Evolutionary conservation across 306 rosid species (phyloP).

Genomic region (Lathyrus aphaca): DNA sequence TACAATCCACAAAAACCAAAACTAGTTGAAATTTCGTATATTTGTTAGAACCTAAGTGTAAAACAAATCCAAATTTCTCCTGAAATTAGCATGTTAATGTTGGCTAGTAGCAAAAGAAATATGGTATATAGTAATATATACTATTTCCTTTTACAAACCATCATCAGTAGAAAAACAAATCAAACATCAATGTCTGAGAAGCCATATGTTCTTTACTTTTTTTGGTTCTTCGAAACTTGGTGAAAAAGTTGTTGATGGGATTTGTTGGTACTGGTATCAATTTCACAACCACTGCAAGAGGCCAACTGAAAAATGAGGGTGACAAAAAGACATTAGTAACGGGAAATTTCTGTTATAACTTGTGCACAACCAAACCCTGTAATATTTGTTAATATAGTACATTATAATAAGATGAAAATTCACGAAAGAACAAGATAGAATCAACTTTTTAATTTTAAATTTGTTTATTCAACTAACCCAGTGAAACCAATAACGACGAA

Average conservation of each 20-base stretch:
- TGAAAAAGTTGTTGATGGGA: conserved; percentile 40
- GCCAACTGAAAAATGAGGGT: conserved; percentile 71
- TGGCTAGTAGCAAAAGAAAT: no score
- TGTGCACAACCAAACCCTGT: not conserved
- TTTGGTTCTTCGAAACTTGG: conserved; percentile 32
- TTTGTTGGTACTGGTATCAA: conserved; percentile 71
- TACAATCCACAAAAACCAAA: conserved; percentile 21
- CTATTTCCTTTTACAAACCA: not conserved
- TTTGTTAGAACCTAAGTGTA: conserved; percentile 40
- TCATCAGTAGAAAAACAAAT: not conserved
- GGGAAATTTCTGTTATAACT: no score
- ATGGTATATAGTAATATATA: no score
- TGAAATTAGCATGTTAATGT: no score
- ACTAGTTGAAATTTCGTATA: conserved; percentile 8
- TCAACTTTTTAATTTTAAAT: not conserved
- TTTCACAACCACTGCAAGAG: conserved; percentile 86
- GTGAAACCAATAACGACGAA: conserved; percentile 60
- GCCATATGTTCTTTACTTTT: conserved; percentile 37
- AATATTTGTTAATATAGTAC: no score
- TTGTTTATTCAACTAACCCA: conserved; percentile 52
- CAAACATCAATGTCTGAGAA: conserved; percentile 12
- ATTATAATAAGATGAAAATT: not conserved
- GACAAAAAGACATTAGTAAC: not conserved
- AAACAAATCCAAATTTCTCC: no score
- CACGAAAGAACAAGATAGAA: conserved; percentile 10